Evolutionary conservation across 805 yeast genomes (phyloP), one percentile per base, ranked within the genome.

Genomic region (Grigorovia yakushimaensis): DNA sequence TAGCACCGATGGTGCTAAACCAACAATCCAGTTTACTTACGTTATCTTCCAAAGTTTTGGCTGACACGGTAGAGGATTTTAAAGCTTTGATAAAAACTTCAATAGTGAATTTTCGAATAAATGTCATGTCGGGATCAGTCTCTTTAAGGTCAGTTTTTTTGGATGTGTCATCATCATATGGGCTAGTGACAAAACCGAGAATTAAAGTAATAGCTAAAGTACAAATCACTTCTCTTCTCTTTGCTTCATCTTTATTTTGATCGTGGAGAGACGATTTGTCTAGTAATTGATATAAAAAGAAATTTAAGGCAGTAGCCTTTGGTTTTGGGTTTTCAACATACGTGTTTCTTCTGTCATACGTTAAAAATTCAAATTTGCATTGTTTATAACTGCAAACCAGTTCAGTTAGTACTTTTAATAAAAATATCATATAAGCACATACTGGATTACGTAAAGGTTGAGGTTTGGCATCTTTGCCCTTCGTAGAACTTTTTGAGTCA

Each of bases 341-440:
- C 47, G 50, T 49, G 61, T 60, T 81, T 79, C 69, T 81, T 51
- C 61, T 82, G 1, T 91, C 79, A 54, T 78, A 89, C 0, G 91
- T 81, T 48, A 88, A 67, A 56, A 89, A 84, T 56, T 88, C 96
- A 44, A 84, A 73, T 61, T 89, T 89, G 44, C 88, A 78, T 51
- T 81, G 82, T 51, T 81, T 83, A 60, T 88, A 89, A 1, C 96
- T 84, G 1, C 81, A 77, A 7, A 89, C 63, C 7, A 88, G 65
- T 54, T 89, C 97, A 0, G 81, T 73, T 38, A 88, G 63, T 0
- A 78, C 66, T 53, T 81, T 85, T 38, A 89, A 65, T 42, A 89
- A 64, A 61, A 82, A 88, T 41, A 82, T 74, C 49, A 80, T 78
- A 55, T 84, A 82, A 0, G 81, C 73, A 62, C 82, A 85, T 27